Evolutionary conservation across 805 yeast species (phyloP).

Genomic region (Candida vaughaniae): DNA sequence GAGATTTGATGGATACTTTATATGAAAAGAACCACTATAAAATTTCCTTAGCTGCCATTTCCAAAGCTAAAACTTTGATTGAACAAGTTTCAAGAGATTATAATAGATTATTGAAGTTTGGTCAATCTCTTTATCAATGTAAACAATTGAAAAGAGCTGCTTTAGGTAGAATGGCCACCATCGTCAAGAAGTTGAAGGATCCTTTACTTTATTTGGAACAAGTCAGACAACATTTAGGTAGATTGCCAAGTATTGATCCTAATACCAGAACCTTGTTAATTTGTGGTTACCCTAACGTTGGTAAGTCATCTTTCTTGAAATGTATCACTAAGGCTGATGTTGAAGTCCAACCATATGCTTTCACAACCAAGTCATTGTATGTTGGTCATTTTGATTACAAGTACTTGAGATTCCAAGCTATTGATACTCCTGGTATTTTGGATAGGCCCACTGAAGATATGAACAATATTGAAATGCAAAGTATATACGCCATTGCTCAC

Average conservation of each 20-base stretch:
- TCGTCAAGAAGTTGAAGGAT: slow-evolving; percentile 91
- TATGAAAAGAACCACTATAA: slow-evolving; percentile 98
- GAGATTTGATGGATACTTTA: slow-evolving; percentile 96
- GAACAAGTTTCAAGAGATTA: slow-evolving; percentile 97
- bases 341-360: slow-evolving; percentile 98
- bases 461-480: slow-evolving; percentile 99
- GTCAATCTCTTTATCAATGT: slow-evolving; percentile 97
- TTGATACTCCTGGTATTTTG: slow-evolving; percentile 98
- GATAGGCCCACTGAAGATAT: slow-evolving; percentile 99
- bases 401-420: slow-evolving; percentile 96
- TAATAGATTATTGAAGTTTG: slow-evolving; percentile 89
- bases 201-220: slow-evolving; percentile 92
- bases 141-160: slow-evolving; percentile 98
- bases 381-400: slow-evolving; percentile 99
- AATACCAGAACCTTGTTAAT: slow-evolving; percentile 95
- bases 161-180: slow-evolving; percentile 99
- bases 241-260: slow-evolving; percentile 97
- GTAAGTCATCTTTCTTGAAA: slow-evolving; percentile 92
- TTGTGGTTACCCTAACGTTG: slow-evolving; percentile 99
- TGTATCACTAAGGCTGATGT: slow-evolving; percentile 97
- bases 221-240: slow-evolving; percentile 98
- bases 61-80: slow-evolving; percentile 88
- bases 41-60: slow-evolving; percentile 91
- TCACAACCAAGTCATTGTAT: slow-evolving; percentile 94
- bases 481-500: slow-evolving; percentile 98